These are phyloP conservation scores for Pseudogymnoascus sp. DNA, from an alignment of 2,329 filamentous ascomycete species.

Conservation along the genomic window DNA sequence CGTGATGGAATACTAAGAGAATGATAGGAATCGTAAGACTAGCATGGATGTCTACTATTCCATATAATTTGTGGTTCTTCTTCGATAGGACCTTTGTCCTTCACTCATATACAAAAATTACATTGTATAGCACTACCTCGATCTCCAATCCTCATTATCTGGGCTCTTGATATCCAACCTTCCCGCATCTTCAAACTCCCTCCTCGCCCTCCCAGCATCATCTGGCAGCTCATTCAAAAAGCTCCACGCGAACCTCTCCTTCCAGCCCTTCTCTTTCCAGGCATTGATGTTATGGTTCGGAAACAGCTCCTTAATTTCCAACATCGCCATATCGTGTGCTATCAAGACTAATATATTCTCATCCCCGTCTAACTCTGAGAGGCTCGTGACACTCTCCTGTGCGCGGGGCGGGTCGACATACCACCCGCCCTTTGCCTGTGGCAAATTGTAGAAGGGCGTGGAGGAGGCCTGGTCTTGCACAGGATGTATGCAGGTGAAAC, in stretches of 20 bases:
- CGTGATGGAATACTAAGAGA: not conserved
- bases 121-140: not conserved
- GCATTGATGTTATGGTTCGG: conserved; percentile 9
- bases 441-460: conserved; percentile 23
- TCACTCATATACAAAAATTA: not conserved
- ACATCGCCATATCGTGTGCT: not conserved
- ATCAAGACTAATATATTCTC: not conserved
- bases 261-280: conserved; percentile 11
- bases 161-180: not conserved
- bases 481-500: conserved; percentile 6
- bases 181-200: not conserved
- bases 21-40: not conserved
- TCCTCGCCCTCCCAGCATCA: not conserved
- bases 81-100: not conserved
- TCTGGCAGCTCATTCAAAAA: not conserved
- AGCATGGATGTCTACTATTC: too few relatives aligned
- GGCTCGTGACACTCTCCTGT: conserved; percentile 32
- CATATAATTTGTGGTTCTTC: not conserved
- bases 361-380: conserved; percentile 27
- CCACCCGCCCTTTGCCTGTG: not conserved
- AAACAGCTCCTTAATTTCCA: not conserved
- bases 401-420: conserved; percentile 13
- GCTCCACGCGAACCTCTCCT: conserved; percentile 6
- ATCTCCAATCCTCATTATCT: not conserved
- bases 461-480: conserved; percentile 28